Evolutionary conservation across 2,329 filamentous ascomycete genomes (phyloP), one percentile per base, ranked within the genome.

Genomic region (Myotisia sp.): DNA sequence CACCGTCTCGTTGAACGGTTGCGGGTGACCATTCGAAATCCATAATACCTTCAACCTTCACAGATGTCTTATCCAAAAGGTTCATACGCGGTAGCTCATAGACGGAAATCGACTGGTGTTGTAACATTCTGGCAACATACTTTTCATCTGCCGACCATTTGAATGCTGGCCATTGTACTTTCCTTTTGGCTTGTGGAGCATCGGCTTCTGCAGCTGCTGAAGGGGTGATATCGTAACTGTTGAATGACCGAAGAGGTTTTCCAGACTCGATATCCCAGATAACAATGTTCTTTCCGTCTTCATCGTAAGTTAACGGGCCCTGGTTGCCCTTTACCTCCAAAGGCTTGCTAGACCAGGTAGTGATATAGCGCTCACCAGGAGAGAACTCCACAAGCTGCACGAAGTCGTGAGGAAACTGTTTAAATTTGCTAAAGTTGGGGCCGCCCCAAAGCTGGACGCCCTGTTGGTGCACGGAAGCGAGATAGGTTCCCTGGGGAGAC

Each of bases 141-240:
- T 92, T 90, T 63, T 94, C 85, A 54, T 98, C 90, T 3, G 90
- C 69, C 19, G 90, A 95, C 90, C 90, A 98, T 67, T 98, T 98
- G 75, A 98, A 98, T 2, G 87, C 86, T 16, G 90, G 90, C 90
- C 90, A 98, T 53, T 90, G 82, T 48, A 92, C 76, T 71, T 94
- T 94, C 60, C 85, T 83, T 69, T 92, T 92, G 44, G 73, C 71
- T 12, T 33, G 24, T 40, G 74, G 67, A 41, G 73, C 74, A 23
- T 76, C 72, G 32, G 59, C 61, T 23, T 63, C 62, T 31, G 71
- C 67, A 44, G 70, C 71, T 19, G 81, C 74, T 9, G 53, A 50
- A 28, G 54, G 50, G 16, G 55, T 42, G 28, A 82, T 63, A 46
- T 98, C 90, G 43, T 93, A 71, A 47, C 87, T 92, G 43, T 83